Evolutionary conservation across 768 basidiomycete genomes (phyloP), one percentile per base, ranked within the genome.

Genomic region (Suillus tomentosus): DNA sequence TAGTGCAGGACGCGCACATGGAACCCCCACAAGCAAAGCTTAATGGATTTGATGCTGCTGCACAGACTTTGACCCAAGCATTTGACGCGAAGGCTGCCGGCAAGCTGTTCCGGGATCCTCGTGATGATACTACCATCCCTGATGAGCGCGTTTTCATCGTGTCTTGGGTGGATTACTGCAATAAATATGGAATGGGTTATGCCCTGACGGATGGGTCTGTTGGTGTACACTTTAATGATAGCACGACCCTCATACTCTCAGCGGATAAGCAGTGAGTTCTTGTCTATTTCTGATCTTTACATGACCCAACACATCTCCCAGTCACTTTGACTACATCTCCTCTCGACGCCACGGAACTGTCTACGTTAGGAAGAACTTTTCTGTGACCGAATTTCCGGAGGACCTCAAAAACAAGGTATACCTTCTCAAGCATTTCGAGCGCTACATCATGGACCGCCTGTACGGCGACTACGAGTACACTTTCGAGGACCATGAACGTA

Each of bases 101-200:
- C 1, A 81, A 80, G 62, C 70, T 90, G n/a, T 93, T 91, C 79
- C 80, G 84, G 10, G 85, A 91, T 66, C 87, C 89, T 3, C 79
- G 84, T 55, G 79, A 82, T 51, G 87, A 87, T 36, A 76, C 75
- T 15, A 79, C 78, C 42, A 69, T 93, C 2, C 82, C 82, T 0
- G 82, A 87, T 19, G 91, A 94, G 64, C 84, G 84, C 60, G 90
- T 96, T 53, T 99, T 98, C 78, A 95, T 99, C 67, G 93, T 92
- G 3, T 93, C 92, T n/a, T 99, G 97, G 97, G 91, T 99, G 48
- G 97, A 99, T 76, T 99, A 99, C 73, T 96, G 94, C 74, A 94
- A 95, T 77, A 98, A 98, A 81, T 99, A 98, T 77, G 97, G 96
- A n/a, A 99, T 98, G 93, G 97, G 96, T 1, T 99, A 97, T 75